Evolutionary conservation across 352 stramenopile species (phyloP).

Genomic region (Pythium dissimile): DNA sequence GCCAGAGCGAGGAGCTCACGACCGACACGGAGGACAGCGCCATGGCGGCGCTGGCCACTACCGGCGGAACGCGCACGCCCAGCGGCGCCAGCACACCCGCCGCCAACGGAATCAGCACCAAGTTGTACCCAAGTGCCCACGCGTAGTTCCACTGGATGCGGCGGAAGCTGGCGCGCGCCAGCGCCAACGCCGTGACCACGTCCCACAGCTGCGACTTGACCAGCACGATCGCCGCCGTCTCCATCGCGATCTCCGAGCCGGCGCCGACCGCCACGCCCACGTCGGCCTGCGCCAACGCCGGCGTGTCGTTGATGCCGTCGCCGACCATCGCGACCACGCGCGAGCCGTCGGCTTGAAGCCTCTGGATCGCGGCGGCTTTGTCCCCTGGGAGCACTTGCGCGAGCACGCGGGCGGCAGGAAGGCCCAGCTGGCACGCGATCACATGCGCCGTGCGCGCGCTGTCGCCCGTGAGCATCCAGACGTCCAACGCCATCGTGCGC

Average conservation of each 20-base stretch:
- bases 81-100: constrained; percentile 96
- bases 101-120: constrained; percentile 94
- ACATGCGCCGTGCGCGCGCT: constrained; percentile 92
- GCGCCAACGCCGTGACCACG: constrained; percentile 95
- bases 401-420: constrained; percentile 90
- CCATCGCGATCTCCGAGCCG: constrained; percentile 96
- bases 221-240: constrained; percentile 94
- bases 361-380: constrained; percentile 92
- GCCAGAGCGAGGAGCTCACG: constrained; percentile 91
- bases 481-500: constrained; percentile 84
- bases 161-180: constrained; percentile 95
- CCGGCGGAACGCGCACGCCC: constrained; percentile 92
- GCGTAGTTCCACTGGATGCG: constrained; percentile 97
- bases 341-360: constrained; percentile 87
- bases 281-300: constrained; percentile 95
- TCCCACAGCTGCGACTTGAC: constrained; percentile 90
- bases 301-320: constrained; percentile 98
- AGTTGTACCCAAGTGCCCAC: constrained; percentile 98
- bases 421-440: constrained; percentile 92
- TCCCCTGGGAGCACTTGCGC: constrained; percentile 94
- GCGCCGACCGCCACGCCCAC: constrained; percentile 96
- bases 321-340: constrained; percentile 95
- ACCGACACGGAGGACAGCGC: constrained; percentile 96
- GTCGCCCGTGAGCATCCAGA: constrained; percentile 99
- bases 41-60: constrained; percentile 95